These are phyloP conservation scores for Myriosclerotinia scirpicola DNA, from an alignment of 2,329 filamentous ascomycete genomes.

Conservation along the genomic window DNA sequence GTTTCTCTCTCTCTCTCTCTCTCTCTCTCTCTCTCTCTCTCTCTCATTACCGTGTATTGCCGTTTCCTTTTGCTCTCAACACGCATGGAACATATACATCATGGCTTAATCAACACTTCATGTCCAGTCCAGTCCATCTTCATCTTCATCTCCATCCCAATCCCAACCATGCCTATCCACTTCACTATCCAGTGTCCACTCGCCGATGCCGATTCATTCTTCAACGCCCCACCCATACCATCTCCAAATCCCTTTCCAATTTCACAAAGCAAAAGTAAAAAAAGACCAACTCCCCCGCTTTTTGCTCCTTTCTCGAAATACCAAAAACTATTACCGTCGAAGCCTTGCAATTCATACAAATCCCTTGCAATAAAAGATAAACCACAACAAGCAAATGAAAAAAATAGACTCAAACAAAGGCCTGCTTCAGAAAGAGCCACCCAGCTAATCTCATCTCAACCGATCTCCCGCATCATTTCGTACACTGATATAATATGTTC, in stretches of 20 bases:
- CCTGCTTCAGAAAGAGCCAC: constrained; percentile 21
- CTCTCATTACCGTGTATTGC: too few relatives aligned
- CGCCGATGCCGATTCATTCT: constrained; percentile 5
- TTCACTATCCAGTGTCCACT: neutral
- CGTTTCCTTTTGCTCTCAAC: too few relatives aligned
- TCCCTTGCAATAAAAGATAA: neutral
- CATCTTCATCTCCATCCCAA: neutral
- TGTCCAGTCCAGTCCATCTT: constrained; percentile 12
- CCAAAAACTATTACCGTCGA: constrained; percentile 5
- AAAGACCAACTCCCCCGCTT: constrained; percentile 3
- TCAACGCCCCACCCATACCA: constrained; percentile 11
- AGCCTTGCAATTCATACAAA: constrained; percentile 6
- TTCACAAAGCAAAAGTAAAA: constrained; percentile 8
- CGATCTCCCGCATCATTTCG: constrained; percentile 16
- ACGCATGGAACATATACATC: constrained; percentile 17
- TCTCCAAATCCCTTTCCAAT: constrained; percentile 15
- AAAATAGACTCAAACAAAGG: constrained; percentile 22
- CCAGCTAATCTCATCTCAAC: constrained; percentile 2
- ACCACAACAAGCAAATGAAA: constrained; percentile 7
- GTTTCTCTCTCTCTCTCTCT: neutral
- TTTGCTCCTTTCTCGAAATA: constrained; percentile 1
- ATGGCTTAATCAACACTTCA: constrained; percentile 5
- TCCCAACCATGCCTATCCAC: neutral
- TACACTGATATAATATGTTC: constrained; percentile 25
- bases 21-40: too few relatives aligned